Conservation (phyloP, 306 rosid species). For the Vigna radiata region DNA sequence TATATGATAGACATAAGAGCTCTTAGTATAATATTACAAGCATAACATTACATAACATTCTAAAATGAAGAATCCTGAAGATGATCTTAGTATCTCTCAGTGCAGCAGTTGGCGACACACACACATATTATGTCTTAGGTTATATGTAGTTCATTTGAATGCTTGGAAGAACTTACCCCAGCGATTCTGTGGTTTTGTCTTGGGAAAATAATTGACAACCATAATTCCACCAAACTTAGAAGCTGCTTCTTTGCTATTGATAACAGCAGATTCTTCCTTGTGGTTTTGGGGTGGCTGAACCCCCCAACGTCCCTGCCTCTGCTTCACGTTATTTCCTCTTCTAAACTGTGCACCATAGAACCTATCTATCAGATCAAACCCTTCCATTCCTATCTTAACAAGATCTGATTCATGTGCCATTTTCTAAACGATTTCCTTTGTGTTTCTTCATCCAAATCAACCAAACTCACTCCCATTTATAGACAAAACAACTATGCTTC, state of each 20-base stretch:
- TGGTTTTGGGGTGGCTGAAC: not conserved
- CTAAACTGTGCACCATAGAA: constrained; percentile 42
- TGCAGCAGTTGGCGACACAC: not conserved
- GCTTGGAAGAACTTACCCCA: constrained; percentile 41
- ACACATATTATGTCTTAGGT: not conserved
- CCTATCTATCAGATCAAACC: constrained; percentile 43
- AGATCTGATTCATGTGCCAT: constrained; percentile 46
- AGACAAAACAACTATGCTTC: constrained; percentile 25
- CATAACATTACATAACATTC: not conserved
- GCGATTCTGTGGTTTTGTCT: constrained; percentile 41
- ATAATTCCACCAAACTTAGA: constrained; percentile 40
- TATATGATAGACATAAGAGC: not conserved
- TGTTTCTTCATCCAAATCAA: too few species aligned
- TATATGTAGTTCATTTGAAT: constrained; percentile 13
- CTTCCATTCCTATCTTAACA: constrained; percentile 49
- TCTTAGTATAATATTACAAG: not conserved
- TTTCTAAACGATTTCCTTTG: too few species aligned
- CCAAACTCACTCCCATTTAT: constrained; percentile 1
- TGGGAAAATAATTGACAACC: constrained; percentile 21
- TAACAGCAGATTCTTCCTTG: constrained; percentile 29
- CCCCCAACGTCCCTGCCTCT: constrained; percentile 34
- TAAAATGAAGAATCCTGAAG: not conserved
- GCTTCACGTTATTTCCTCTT: constrained; percentile 18
- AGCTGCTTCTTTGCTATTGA: constrained; percentile 46
- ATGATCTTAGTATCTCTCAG: not conserved